Conservation (phyloP, 805 yeast species). For the Kluyveromyces wickerhamii region DNA sequence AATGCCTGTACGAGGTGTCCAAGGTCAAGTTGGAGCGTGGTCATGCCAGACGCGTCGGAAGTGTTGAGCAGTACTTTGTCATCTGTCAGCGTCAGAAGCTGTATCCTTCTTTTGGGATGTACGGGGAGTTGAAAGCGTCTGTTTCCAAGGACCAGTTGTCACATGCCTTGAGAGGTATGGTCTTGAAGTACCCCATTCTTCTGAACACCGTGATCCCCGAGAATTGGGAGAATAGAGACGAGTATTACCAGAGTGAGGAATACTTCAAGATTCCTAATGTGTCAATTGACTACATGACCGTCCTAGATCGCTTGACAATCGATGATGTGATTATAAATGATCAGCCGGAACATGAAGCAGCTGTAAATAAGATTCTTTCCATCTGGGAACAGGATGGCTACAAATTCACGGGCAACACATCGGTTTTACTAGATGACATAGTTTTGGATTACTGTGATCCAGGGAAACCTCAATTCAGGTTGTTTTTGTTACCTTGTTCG, state of each 20-base stretch:
- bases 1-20: too few species aligned
- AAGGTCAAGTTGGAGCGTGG: slow-evolving; percentile 16
- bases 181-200: slow-evolving; percentile 18
- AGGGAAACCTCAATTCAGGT: slow-evolving; percentile 20
- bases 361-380: slow-evolving; percentile 6
- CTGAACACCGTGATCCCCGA: slow-evolving; percentile 16
- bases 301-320: slow-evolving; percentile 12
- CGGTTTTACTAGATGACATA: slow-evolving; percentile 13
- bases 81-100: slow-evolving; percentile 18
- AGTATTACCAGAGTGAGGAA: slow-evolving; percentile 16
- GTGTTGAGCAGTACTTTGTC: slow-evolving; percentile 23
- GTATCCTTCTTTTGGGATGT: slow-evolving; percentile 18
- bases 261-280: slow-evolving; percentile 16
- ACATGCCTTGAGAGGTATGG: slow-evolving; percentile 13
- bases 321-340: slow-evolving; percentile 18
- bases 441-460: slow-evolving; percentile 14
- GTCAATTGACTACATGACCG: slow-evolving; percentile 18
- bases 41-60: slow-evolving; percentile 26
- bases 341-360: slow-evolving; percentile 14
- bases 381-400: slow-evolving; percentile 12
- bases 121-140: slow-evolving; percentile 13
- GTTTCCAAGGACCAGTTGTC: slow-evolving; percentile 9
- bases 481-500: slow-evolving; percentile 13
- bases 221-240: slow-evolving; percentile 8
- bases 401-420: slow-evolving; percentile 8